phyloP scores from a whole-genome alignment of 345 rosid species.

The Heritiera fomes region DNA sequence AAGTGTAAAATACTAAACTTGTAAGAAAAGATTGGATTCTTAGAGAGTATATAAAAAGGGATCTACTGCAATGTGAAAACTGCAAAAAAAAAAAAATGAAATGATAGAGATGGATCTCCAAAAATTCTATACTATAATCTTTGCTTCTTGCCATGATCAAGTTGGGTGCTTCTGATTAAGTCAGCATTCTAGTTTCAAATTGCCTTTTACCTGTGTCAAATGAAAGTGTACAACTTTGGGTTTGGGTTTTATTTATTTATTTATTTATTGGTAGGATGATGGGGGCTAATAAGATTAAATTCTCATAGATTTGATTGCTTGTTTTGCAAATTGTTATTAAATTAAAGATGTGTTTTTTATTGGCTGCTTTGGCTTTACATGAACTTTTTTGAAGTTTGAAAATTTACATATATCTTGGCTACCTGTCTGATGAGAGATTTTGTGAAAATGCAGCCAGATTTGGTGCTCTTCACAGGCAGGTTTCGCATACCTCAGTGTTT shows the following conservation, averaged over 20 bases:
- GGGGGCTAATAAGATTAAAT: no score
- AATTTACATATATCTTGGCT: no score
- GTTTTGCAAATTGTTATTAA: no score
- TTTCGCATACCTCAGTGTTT: neutral
- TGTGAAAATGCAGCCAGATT: no score
- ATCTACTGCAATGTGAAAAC: neutral
- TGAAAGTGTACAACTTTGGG: neutral
- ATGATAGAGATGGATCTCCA: neutral
- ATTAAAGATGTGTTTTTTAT: no score
- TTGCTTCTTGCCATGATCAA: neutral
- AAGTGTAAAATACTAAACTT: neutral
- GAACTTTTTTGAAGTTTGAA: no score
- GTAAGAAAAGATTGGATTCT: neutral
- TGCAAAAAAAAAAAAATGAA: neutral
- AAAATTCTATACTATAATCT: neutral
- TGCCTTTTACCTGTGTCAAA: neutral
- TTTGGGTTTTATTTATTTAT: neutral
- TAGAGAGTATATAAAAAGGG: neutral
- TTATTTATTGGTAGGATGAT: neutral
- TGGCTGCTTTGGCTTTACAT: no score
- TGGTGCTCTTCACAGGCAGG: no score
- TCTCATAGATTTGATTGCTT: no score
- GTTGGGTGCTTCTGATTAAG: neutral
- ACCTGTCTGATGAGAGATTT: no score
- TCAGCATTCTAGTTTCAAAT: neutral